Evolutionary conservation across 306 rosid genomes (phyloP).

Genomic region (Inga laurina): DNA sequence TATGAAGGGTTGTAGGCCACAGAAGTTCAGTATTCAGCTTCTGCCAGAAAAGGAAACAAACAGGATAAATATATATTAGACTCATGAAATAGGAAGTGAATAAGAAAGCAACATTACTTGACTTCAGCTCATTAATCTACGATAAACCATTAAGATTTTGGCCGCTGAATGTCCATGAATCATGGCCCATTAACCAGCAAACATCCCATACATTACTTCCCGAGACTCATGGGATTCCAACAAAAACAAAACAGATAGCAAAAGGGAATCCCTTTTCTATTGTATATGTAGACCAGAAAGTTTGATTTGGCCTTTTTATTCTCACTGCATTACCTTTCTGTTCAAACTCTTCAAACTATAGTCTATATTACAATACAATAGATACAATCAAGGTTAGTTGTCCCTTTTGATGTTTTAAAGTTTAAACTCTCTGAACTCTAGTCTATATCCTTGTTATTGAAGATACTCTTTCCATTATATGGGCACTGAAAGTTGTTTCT

Average conservation of each 20-base stretch:
- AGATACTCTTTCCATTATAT: slow-evolving; percentile 22
- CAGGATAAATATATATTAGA: background rate
- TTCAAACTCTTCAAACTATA: background rate
- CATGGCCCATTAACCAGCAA: background rate
- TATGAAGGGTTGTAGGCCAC: background rate
- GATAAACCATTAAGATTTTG: background rate
- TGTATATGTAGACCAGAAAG: background rate
- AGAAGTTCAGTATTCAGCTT: background rate
- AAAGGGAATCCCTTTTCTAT: background rate
- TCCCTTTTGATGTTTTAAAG: slow-evolving; percentile 12
- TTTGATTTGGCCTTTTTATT: background rate
- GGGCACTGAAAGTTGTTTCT: slow-evolving; percentile 26
- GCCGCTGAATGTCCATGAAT: background rate
- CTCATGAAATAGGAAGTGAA: background rate
- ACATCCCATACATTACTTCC: background rate
- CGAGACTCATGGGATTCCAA: background rate
- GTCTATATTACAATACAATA: too few species aligned
- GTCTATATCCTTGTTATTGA: slow-evolving; percentile 22
- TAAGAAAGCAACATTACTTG: background rate
- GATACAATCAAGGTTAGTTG: background rate
- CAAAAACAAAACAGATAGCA: background rate
- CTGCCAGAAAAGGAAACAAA: background rate
- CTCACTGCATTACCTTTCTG: background rate
- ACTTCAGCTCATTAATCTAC: background rate
- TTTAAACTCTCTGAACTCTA: background rate